A percentile compares a stretch with the other conserved stretches of the same genome.
Evolutionary conservation across 2,329 filamentous ascomycete genomes (phyloP).

Genomic region (Salinomyces thailandicus): DNA sequence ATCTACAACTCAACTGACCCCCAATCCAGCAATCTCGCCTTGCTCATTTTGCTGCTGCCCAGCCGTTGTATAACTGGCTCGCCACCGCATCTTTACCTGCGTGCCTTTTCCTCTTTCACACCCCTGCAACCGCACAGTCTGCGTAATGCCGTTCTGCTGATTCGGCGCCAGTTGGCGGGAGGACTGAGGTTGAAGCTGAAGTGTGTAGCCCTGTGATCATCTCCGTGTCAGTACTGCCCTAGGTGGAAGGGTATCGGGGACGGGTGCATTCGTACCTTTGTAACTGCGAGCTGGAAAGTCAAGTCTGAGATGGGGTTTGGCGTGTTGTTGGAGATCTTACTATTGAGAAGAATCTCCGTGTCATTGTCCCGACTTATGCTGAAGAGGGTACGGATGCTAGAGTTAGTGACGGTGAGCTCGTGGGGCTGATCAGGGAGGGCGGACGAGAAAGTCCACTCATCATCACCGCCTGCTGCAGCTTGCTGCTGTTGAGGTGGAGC

Average conservation of each 20-base stretch:
- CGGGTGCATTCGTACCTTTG: conserved; percentile 53
- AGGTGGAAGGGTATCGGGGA: not conserved
- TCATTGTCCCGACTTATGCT: conserved; percentile 51
- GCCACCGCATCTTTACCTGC: conserved; percentile 82
- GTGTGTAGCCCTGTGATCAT: conserved; percentile 62
- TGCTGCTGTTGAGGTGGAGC: conserved; percentile 9
- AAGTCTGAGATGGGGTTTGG: conserved; percentile 62
- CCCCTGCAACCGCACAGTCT: conserved; percentile 68
- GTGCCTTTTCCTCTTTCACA: conserved; percentile 63
- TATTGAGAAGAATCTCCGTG: conserved; percentile 55
- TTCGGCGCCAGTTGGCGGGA: conserved; percentile 62
- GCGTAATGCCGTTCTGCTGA: conserved; percentile 68
- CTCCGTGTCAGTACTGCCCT: not conserved
- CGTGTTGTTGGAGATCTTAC: conserved; percentile 76
- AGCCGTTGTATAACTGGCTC: conserved; percentile 63
- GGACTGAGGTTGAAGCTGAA: conserved; percentile 76
- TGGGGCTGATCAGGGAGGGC: conserved; percentile 61
- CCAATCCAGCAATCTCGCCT: conserved; percentile 73
- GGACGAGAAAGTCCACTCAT: conserved; percentile 91
- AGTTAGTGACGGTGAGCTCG: conserved; percentile 56
- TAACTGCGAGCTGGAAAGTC: conserved; percentile 86
- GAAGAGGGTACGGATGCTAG: conserved; percentile 59
- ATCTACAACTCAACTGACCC: too few relatives aligned
- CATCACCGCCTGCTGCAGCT: conserved; percentile 42
- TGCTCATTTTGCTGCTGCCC: conserved; percentile 60